Base-by-base conservation (phyloP, 2,329 filamentous ascomycete species). In the Penicillium sp. region DNA sequence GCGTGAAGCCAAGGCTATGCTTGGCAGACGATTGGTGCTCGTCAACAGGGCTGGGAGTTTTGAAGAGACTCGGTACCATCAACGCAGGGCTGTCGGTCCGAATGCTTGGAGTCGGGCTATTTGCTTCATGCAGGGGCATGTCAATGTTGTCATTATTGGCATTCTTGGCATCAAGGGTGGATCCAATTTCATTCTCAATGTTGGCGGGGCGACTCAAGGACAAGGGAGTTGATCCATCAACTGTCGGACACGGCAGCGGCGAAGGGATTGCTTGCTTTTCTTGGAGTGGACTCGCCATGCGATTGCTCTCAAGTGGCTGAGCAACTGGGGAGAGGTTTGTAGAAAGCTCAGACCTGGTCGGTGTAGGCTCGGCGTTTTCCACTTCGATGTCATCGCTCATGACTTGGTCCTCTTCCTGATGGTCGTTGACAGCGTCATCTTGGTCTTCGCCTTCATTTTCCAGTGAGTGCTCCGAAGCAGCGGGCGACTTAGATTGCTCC, bases 1-100 rank as follows among this genome's bases (percentile, higher is more conserved):
- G 81, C 1, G 83, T 86, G 54, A 87, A 85, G 2, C 82, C 82
- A 43, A 80, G 63, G 14, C 71, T 70, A 27, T 46, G 55, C 34
- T 53, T 60, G 38, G 53, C 47, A 18, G 51, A 37, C 27, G 64
- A 53, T 29, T 55, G 49, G 2, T 42, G 53, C 14, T 57, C 52
- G 11, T 39, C 45, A n/a, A 22, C 35, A 29, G 37, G n/a, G 13
- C 38, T 48, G 5, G 60, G 59, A 4, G 57, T 56, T 4, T 58
- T 45, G 29, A 49, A 54, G 19, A 50, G 33, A 12, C 45, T 54
- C 9, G 44, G 54, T 25, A 19, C 31, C 13, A 14, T 38, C 10
- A 52, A 55, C 1, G 51, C 54, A 40, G 53, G 52, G 22, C 55
- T 53, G 8, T 57, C 49, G 9, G 35, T 27, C 35, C 43, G 49